These are phyloP conservation scores for Coffea eugenioides DNA, from an alignment of 257 asterid genomes.

Conservation along the genomic window DNA sequence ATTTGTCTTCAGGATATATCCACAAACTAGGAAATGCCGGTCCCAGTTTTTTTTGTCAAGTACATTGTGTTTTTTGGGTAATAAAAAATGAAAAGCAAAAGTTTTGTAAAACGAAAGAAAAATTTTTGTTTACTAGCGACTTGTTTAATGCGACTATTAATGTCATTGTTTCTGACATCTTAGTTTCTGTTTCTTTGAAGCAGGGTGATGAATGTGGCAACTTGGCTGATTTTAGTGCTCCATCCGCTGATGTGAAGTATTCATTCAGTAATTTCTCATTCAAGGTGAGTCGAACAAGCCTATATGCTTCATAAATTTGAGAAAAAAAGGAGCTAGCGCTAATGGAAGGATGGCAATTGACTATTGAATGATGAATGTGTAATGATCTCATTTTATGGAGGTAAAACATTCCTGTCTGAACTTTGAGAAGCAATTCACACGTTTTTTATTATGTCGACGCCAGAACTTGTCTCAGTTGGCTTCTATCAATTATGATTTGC, in stretches of 20 bases:
- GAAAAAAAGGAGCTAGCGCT: background rate
- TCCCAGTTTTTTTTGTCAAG: background rate
- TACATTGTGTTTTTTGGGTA: background rate
- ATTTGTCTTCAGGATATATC: background rate
- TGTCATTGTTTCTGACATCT: constrained; percentile 3
- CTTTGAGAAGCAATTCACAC: constrained; percentile 9
- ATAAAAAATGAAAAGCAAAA: background rate
- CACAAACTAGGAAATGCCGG: background rate
- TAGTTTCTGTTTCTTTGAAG: constrained; percentile 22
- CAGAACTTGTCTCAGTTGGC: constrained; percentile 92
- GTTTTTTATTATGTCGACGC: background rate
- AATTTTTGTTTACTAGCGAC: background rate
- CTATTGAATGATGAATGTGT: background rate
- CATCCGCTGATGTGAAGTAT: constrained; percentile 53
- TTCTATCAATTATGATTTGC: constrained; percentile 79
- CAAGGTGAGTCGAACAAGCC: constrained; percentile 54
- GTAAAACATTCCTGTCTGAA: background rate
- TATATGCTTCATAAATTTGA: background rate
- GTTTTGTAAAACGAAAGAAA: background rate
- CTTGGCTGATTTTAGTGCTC: constrained; percentile 65
- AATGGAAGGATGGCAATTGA: background rate
- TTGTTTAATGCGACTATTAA: background rate
- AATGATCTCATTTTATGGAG: background rate
- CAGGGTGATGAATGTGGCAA: constrained; percentile 89
- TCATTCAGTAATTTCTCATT: constrained; percentile 94